Conservation (phyloP, 2,329 filamentous ascomycete genomes). For the Aspergillus flavus region DNA sequence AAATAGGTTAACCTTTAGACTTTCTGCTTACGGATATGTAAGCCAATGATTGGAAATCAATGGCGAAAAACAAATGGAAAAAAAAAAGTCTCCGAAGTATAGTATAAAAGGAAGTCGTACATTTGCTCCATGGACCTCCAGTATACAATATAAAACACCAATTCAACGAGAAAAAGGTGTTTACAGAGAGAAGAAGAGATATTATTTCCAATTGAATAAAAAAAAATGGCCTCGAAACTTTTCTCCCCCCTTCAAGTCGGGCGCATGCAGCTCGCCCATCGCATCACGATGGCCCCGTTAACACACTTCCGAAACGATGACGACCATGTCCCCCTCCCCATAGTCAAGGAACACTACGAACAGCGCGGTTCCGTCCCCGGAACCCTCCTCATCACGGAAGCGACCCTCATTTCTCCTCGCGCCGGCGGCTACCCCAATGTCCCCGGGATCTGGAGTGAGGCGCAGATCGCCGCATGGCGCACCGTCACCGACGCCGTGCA, state of each 20-base stretch:
- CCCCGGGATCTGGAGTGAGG: constrained; percentile 60
- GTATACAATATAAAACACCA: no score
- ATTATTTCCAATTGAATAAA: background rate
- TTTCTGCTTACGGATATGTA: background rate
- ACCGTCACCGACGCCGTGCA: constrained; percentile 65
- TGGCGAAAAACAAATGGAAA: no score
- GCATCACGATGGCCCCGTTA: constrained; percentile 60
- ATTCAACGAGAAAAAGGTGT: background rate
- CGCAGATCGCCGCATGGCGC: constrained; percentile 64
- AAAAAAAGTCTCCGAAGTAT: background rate
- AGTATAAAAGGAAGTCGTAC: background rate
- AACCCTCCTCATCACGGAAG: constrained; percentile 63
- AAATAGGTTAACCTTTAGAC: no score
- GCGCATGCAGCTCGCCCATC: constrained; percentile 44
- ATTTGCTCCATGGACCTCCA: background rate
- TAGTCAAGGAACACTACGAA: constrained; percentile 55
- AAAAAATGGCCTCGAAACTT: constrained; percentile 27
- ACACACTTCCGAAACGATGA: constrained; percentile 57
- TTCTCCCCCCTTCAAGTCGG: constrained; percentile 48
- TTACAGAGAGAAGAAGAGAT: background rate
- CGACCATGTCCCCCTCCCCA: constrained; percentile 50
- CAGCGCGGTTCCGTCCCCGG: constrained; percentile 57
- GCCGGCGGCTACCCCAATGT: constrained; percentile 54
- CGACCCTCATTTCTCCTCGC: constrained; percentile 53
- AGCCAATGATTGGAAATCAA: background rate